Conservation (phyloP, 495 filamentous ascomycete species). For the Letharia lupina region DNA sequence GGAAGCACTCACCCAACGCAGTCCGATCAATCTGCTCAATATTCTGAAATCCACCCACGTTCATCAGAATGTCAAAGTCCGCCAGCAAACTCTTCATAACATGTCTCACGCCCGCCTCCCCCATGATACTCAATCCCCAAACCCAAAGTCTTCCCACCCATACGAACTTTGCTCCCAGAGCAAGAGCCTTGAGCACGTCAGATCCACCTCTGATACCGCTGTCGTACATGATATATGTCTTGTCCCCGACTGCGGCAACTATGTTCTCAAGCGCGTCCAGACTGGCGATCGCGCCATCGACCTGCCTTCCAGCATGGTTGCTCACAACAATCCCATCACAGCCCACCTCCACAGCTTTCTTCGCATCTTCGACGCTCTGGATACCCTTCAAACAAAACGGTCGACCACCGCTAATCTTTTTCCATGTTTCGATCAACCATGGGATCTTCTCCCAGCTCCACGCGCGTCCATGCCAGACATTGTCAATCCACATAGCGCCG, state of each 20-base stretch:
- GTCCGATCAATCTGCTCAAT: conserved; percentile 44
- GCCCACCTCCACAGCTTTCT: conserved; percentile 45
- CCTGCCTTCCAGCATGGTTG: conserved; percentile 55
- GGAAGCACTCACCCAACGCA: conserved; percentile 31
- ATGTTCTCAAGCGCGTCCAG: conserved; percentile 58
- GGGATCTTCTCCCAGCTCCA: conserved; percentile 51
- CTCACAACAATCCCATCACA: conserved; percentile 51
- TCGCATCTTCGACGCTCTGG: conserved; percentile 46
- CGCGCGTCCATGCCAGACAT: conserved; percentile 55
- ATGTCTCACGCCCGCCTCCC: conserved; percentile 54
- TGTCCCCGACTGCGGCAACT: conserved; percentile 45
- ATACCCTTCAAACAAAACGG: conserved; percentile 54
- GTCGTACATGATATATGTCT: conserved; percentile 54
- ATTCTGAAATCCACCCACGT: conserved; percentile 50
- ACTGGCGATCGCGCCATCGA: conserved; percentile 54
- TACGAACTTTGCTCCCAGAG: conserved; percentile 55
- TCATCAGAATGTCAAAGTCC: conserved; percentile 60
- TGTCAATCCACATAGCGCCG: conserved; percentile 54
- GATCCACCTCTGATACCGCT: conserved; percentile 49
- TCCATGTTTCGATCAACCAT: conserved; percentile 48
- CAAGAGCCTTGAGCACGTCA: conserved; percentile 55
- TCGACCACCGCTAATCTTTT: conserved; percentile 41
- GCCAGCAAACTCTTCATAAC: conserved; percentile 57
- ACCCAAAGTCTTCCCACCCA: conserved; percentile 56
- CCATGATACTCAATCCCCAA: conserved; percentile 52